Conservation (phyloP, 2,329 filamentous ascomycete genomes). For the Pestalotiopsis sp. region DNA sequence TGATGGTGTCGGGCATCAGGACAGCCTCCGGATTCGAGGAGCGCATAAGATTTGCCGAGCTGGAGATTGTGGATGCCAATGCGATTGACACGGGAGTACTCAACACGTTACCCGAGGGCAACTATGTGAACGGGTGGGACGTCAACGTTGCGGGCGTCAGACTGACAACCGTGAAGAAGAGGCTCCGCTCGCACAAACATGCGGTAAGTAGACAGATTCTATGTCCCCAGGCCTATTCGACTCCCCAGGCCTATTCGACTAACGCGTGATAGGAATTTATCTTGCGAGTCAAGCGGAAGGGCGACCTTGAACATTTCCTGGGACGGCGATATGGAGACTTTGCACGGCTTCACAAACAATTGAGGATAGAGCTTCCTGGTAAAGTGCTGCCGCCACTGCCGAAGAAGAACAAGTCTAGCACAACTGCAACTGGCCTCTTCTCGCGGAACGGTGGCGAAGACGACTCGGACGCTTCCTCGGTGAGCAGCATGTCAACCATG, state of each 20-base stretch:
- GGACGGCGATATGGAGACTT: slow-evolving; percentile 91
- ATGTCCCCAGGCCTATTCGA: background rate
- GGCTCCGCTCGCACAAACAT: slow-evolving; percentile 87
- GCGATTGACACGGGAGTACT: slow-evolving; percentile 90
- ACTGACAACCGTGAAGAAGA: slow-evolving; percentile 78
- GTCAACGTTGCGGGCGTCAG: slow-evolving; percentile 92
- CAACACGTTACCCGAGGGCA: slow-evolving; percentile 84
- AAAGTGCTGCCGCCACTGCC: slow-evolving; percentile 86
- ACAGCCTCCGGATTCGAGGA: slow-evolving; percentile 98
- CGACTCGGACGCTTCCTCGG: slow-evolving; percentile 76
- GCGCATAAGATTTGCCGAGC: slow-evolving; percentile 92
- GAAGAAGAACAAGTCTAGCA: slow-evolving; percentile 85
- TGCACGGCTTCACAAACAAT: slow-evolving; percentile 71
- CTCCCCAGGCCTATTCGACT: background rate
- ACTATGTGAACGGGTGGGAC: slow-evolving; percentile 95
- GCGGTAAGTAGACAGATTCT: slow-evolving; percentile 59
- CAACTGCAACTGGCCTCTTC: slow-evolving; percentile 62
- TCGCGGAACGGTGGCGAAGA: slow-evolving; percentile 52
- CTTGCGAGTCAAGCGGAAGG: slow-evolving; percentile 78
- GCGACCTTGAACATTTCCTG: slow-evolving; percentile 75
- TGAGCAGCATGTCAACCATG: slow-evolving; percentile 79
- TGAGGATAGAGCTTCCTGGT: slow-evolving; percentile 85
- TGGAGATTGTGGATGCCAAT: slow-evolving; percentile 92
- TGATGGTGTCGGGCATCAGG: slow-evolving; percentile 98
- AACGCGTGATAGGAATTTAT: slow-evolving; percentile 75